Evolutionary conservation across 805 yeast genomes (phyloP).

Genomic region (Kuraishia molischiana): DNA sequence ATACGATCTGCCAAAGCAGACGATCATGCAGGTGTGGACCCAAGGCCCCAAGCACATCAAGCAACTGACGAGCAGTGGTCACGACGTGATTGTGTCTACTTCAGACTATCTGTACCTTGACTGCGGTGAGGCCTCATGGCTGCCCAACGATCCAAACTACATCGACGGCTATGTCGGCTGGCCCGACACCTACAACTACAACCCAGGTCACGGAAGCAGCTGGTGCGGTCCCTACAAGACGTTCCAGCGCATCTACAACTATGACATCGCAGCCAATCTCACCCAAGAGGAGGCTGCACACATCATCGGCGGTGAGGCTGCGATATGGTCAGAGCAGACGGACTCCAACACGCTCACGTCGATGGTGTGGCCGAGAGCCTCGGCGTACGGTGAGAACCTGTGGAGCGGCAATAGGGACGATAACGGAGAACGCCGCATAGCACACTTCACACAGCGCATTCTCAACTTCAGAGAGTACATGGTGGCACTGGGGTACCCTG

Average conservation of each 20-base stretch:
- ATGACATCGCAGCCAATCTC: conserved; percentile 21
- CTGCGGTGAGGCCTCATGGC: conserved; percentile 29
- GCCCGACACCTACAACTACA: conserved; percentile 16
- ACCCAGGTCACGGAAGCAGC: conserved; percentile 21
- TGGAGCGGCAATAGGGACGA: conserved; percentile 31
- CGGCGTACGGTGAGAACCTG: conserved; percentile 28
- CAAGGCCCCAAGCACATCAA: conserved; percentile 11
- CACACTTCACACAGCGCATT: conserved; percentile 22
- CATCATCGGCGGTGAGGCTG: conserved; percentile 28
- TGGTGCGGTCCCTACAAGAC: conserved; percentile 35
- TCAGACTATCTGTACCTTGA: conserved; percentile 25
- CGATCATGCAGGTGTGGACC: conserved; percentile 27
- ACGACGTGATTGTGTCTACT: conserved; percentile 28
- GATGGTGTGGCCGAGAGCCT: conserved; percentile 30
- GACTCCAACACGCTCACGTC: conserved; percentile 21
- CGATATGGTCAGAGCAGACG: conserved; percentile 29
- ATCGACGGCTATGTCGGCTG: conserved; percentile 11
- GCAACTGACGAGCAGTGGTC: conserved; percentile 22
- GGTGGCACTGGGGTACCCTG: conserved; percentile 23
- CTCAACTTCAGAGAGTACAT: conserved; percentile 28
- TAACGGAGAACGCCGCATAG: conserved; percentile 19
- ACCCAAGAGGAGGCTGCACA: conserved; percentile 19
- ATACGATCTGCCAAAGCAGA: conserved; percentile 18
- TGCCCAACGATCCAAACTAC: conserved; percentile 25
- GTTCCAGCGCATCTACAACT: conserved; percentile 30